Conservation (phyloP, 164 flowering plant genomes). For the Magnolia officinalis region DNA sequence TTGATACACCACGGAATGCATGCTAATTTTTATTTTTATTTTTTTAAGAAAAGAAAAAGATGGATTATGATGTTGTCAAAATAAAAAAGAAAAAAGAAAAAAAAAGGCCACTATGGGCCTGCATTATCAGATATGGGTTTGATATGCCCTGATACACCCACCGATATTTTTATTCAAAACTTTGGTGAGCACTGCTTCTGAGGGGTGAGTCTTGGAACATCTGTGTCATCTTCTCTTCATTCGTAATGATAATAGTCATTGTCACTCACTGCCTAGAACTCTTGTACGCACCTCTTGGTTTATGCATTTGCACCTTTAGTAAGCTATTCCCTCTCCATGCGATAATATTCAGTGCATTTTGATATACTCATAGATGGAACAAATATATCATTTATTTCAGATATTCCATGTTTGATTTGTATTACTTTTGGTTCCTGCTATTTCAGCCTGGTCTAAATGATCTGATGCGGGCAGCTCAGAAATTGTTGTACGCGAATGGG, state of each 20-base stretch:
- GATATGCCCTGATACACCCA: too few relatives aligned
- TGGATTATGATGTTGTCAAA: too few relatives aligned
- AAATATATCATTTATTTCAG: background rate
- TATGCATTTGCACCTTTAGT: background rate
- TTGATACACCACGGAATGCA: too few relatives aligned
- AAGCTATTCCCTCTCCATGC: background rate
- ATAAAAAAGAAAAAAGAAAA: too few relatives aligned
- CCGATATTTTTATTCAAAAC: too few relatives aligned
- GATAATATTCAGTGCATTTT: background rate
- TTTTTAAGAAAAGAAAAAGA: too few relatives aligned
- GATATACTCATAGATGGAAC: background rate
- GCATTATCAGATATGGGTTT: too few relatives aligned
- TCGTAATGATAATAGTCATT: background rate
- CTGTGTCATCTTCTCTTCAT: background rate
- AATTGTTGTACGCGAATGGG: conserved; percentile 56
- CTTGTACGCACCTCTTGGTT: background rate
- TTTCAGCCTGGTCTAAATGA: conserved; percentile 64
- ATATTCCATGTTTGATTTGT: background rate
- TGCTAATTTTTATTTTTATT: too few relatives aligned
- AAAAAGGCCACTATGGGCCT: too few relatives aligned
- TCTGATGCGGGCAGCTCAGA: conserved; percentile 74
- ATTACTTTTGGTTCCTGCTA: background rate
- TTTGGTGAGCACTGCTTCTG: too few relatives aligned
- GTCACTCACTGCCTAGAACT: background rate
- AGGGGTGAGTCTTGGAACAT: too few relatives aligned